A percentile compares a stretch with the other conserved stretches of the same genome.
phyloP scores from a whole-genome alignment of 1,284 basidiomycete species.

The Leccinum olivaceoglutinosum region DNA sequence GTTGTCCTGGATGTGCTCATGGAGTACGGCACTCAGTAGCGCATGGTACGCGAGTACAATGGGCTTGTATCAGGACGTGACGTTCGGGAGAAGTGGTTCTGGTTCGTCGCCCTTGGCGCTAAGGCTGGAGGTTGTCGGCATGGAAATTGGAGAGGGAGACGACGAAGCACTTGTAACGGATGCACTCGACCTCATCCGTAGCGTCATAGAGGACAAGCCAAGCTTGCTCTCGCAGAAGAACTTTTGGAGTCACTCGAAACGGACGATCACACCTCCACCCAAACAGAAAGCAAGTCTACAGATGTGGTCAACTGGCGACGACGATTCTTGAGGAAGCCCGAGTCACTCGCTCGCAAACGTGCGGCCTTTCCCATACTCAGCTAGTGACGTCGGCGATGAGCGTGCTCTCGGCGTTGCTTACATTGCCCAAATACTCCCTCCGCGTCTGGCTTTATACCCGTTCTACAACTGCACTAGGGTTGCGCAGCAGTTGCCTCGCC shows the following conservation, averaged over 20 bases:
- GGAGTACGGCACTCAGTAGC: conserved; percentile 60
- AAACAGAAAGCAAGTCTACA: conserved; percentile 20
- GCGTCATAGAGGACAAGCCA: conserved; percentile 64
- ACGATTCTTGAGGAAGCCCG: conserved; percentile 78
- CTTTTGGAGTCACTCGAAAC: conserved; percentile 66
- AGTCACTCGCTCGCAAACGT: conserved; percentile 47
- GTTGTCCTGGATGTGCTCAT: conserved; percentile 72
- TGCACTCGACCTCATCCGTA: conserved; percentile 73
- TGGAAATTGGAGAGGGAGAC: conserved; percentile 52
- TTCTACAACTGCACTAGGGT: conserved; percentile 63
- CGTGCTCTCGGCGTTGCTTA: conserved; percentile 73
- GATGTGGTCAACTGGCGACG: conserved; percentile 78
- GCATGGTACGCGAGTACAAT: conserved; percentile 36
- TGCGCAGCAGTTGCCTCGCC: conserved; percentile 64
- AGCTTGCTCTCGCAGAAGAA: conserved; percentile 48
- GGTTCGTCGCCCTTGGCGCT: conserved; percentile 41
- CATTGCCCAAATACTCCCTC: conserved; percentile 68
- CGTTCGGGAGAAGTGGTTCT: conserved; percentile 40
- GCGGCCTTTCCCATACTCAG: conserved; percentile 45
- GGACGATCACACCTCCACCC: conserved; percentile 6
- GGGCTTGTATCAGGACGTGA: conserved; percentile 45
- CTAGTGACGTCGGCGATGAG: conserved; percentile 78
- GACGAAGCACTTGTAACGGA: conserved; percentile 64
- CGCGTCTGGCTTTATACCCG: conserved; percentile 84
- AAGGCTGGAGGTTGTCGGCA: conserved; percentile 61